phyloP scores from a whole-genome alignment of 371 early-diverging fungal species.

The Syncephalastrum racemosum region DNA sequence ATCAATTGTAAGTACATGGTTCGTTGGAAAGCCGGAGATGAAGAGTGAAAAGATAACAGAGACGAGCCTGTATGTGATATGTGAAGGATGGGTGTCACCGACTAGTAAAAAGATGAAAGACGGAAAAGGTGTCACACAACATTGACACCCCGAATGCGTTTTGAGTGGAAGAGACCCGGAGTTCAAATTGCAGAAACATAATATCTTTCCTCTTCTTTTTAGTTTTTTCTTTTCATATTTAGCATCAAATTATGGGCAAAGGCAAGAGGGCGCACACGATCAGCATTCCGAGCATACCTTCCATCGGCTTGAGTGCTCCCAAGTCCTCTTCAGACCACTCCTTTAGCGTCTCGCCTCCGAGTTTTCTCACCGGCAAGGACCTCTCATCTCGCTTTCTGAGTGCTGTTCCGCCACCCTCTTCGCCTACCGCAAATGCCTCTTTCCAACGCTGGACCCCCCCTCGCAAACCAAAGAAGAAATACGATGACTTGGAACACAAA shows the following conservation, averaged over 20 bases:
- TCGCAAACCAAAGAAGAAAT: conserved; percentile 14
- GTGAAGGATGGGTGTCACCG: too few relatives aligned
- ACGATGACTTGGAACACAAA: conserved; percentile 26
- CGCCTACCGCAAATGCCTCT: conserved; percentile 4
- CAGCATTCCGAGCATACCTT: conserved; percentile 16
- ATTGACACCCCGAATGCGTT: too few relatives aligned
- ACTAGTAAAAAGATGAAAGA: too few relatives aligned
- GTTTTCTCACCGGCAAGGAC: conserved; percentile 6
- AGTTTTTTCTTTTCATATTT: too few relatives aligned
- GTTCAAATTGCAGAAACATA: too few relatives aligned
- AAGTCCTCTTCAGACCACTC: conserved; percentile 22
- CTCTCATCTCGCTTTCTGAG: neutral
- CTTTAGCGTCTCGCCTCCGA: conserved; percentile 14
- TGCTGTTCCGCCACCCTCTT: conserved; percentile 2
- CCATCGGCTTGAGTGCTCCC: conserved; percentile 18
- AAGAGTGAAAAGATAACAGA: too few relatives aligned
- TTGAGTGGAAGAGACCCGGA: too few relatives aligned
- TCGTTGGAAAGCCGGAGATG: too few relatives aligned
- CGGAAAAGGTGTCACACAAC: too few relatives aligned
- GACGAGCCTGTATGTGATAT: too few relatives aligned
- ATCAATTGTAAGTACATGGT: too few relatives aligned
- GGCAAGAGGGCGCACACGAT: conserved; percentile 35
- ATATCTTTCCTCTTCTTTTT: too few relatives aligned
- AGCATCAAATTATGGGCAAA: conserved; percentile 23
- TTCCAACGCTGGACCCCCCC: conserved; percentile 15